phyloP scores from a whole-genome alignment of 2,329 filamentous ascomycete species.

The Colletotrichum kahawae region DNA sequence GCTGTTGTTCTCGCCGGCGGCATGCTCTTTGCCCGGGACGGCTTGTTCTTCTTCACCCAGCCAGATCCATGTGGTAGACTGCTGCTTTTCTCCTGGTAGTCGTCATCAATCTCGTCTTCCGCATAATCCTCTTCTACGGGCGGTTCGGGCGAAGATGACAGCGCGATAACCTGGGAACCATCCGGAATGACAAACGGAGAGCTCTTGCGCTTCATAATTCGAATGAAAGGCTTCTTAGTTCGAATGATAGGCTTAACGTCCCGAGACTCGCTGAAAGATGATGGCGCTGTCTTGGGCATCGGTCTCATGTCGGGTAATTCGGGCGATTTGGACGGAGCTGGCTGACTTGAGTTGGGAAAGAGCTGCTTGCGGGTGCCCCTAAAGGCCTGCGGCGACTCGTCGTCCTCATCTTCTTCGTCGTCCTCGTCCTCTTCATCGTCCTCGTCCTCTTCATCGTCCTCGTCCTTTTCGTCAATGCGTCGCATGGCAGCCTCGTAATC shows the following conservation, averaged over 20 bases:
- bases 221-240: background rate
- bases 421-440: conserved; percentile 15
- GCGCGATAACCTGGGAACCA: conserved; percentile 35
- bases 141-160: conserved; percentile 28
- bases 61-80: conserved; percentile 19
- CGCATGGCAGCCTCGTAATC: conserved; percentile 52
- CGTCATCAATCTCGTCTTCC: conserved; percentile 43
- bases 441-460: too few relatives aligned
- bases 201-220: background rate
- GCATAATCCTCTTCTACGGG: conserved; percentile 35
- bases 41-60: conserved; percentile 25
- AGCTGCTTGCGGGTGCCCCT: conserved; percentile 23
- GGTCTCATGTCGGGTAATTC: conserved; percentile 21
- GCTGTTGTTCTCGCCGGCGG: background rate
- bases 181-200: conserved; percentile 30
- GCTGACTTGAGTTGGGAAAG: conserved; percentile 39
- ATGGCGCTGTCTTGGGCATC: conserved; percentile 15
- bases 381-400: conserved; percentile 16
- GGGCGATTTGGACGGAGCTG: conserved; percentile 26
- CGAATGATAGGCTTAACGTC: background rate
- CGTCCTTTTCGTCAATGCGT: conserved; percentile 37
- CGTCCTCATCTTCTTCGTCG: conserved; percentile 27
- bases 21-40: conserved; percentile 1
- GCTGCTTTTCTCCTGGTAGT: conserved; percentile 29
- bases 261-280: background rate